Conservation (phyloP, 2,329 filamentous ascomycete species). For the Ophiosphaerella herpotricha region DNA sequence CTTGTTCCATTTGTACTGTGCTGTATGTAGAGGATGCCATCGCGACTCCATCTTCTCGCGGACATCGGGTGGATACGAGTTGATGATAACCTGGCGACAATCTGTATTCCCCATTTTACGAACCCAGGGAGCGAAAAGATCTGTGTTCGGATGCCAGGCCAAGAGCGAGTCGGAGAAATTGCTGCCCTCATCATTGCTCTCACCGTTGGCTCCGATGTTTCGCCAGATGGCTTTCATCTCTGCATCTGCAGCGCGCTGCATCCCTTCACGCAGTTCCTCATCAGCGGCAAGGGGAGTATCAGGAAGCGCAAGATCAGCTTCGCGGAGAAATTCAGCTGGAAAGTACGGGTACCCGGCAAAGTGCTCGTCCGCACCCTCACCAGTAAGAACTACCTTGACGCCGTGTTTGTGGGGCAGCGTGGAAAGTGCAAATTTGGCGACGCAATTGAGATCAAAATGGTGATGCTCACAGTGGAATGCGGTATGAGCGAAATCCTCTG, state of each 20-base stretch:
- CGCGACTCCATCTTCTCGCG: slow-evolving; percentile 8
- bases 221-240: too few species aligned
- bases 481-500: slow-evolving; percentile 50
- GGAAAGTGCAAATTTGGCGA: slow-evolving; percentile 58
- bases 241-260: too few species aligned
- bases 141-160: too few species aligned
- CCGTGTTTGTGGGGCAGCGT: slow-evolving; percentile 51
- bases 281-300: neutral
- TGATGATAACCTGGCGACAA: too few species aligned
- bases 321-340: slow-evolving; percentile 54
- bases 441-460: slow-evolving; percentile 56
- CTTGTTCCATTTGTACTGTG: slow-evolving; percentile 30
- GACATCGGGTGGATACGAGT: neutral
- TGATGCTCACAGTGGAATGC: slow-evolving; percentile 53
- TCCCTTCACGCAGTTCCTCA: too few species aligned
- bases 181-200: too few species aligned
- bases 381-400: slow-evolving; percentile 59
- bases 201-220: too few species aligned
- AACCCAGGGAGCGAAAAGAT: too few species aligned
- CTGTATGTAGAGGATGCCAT: slow-evolving; percentile 32
- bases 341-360: slow-evolving; percentile 59
- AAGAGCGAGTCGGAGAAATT: too few species aligned
- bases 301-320: slow-evolving; percentile 46
- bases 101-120: too few species aligned
- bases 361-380: slow-evolving; percentile 59